Percentiles rank a stretch among this genome's conserved stretches.
These are phyloP conservation scores for Globisporangium paddicum DNA, from an alignment of 352 stramenopile species.

Conservation along the genomic window DNA sequence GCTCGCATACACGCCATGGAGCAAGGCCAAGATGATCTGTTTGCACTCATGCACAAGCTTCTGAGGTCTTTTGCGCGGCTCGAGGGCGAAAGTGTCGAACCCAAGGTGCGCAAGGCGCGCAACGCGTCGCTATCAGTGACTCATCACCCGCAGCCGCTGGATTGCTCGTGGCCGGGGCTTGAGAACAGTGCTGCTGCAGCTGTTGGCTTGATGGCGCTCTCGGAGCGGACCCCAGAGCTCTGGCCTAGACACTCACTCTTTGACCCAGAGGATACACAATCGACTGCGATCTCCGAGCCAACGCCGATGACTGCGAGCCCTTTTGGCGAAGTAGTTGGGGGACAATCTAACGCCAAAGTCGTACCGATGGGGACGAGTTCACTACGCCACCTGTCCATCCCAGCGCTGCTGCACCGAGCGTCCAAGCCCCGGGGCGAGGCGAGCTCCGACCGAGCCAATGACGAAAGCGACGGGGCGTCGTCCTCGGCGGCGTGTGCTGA, in stretches of 20 bases:
- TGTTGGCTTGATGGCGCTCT: not conserved
- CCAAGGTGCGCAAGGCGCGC: not conserved
- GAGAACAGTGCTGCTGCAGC: not conserved
- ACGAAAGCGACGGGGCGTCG: not conserved
- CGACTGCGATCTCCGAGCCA: not conserved
- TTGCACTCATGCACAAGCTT: slow-evolving; percentile 5
- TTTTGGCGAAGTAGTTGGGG: too few species aligned
- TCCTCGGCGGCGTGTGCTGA: not conserved
- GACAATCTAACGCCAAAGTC: not conserved
- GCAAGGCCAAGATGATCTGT: not conserved
- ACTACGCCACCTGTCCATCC: not conserved
- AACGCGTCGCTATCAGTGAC: not conserved
- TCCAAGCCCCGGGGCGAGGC: not conserved
- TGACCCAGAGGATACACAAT: not conserved
- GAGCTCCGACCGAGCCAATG: too few species aligned
- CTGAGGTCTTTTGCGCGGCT: not conserved
- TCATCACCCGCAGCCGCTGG: too few species aligned
- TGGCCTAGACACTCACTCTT: too few species aligned
- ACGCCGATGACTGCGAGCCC: too few species aligned
- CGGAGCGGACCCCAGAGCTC: not conserved
- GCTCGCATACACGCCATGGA: not conserved
- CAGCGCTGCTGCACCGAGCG: not conserved
- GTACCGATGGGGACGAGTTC: not conserved
- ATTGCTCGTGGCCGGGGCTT: not conserved
- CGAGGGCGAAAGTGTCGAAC: not conserved